Percentiles rank a stretch among this genome's conserved stretches.
These are phyloP conservation scores for Teunomyces lycoperdinae DNA, from an alignment of 805 yeast species.

Conservation along the genomic window DNA sequence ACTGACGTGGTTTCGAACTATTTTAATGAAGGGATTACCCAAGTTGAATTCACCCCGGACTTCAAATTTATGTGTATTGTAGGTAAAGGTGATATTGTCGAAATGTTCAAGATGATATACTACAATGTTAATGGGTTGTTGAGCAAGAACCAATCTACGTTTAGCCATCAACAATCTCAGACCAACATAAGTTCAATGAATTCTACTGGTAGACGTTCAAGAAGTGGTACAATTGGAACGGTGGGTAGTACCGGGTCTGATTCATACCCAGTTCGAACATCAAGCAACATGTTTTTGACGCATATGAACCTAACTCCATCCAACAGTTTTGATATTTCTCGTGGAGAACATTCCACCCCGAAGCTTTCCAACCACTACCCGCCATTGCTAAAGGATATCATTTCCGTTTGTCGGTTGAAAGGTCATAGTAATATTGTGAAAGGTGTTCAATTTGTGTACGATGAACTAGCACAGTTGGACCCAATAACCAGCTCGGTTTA, in stretches of 20 bases:
- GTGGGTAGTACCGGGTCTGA: slow-evolving; percentile 26
- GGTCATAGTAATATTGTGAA: slow-evolving; percentile 39
- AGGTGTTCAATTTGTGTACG: slow-evolving; percentile 24
- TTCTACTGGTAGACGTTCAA: slow-evolving; percentile 27
- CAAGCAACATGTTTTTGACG: slow-evolving; percentile 16
- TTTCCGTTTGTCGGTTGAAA: slow-evolving; percentile 34
- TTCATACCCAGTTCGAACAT: slow-evolving; percentile 8
- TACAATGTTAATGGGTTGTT: slow-evolving; percentile 39
- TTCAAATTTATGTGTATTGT: slow-evolving; percentile 44
- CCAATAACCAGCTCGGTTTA: slow-evolving; percentile 17
- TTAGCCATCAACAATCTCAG: slow-evolving; percentile 8
- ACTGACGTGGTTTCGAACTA: slow-evolving; percentile 61
- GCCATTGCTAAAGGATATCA: slow-evolving; percentile 36
- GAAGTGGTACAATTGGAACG: slow-evolving; percentile 42
- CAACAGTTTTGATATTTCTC: slow-evolving; percentile 18
- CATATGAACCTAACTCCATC: slow-evolving; percentile 22
- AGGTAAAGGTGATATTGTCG: slow-evolving; percentile 55
- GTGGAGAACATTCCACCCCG: slow-evolving; percentile 10
- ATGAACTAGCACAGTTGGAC: slow-evolving; percentile 1
- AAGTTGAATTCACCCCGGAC: slow-evolving; percentile 48
- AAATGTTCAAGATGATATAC: slow-evolving; percentile 38
- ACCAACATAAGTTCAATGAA: slow-evolving; percentile 8
- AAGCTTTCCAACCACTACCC: slow-evolving; percentile 14
- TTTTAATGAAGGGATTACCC: slow-evolving; percentile 59
- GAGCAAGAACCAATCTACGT: slow-evolving; percentile 8